Base-by-base conservation (phyloP, 148 eudicot species). In the Persicaria maculosa region DNA sequence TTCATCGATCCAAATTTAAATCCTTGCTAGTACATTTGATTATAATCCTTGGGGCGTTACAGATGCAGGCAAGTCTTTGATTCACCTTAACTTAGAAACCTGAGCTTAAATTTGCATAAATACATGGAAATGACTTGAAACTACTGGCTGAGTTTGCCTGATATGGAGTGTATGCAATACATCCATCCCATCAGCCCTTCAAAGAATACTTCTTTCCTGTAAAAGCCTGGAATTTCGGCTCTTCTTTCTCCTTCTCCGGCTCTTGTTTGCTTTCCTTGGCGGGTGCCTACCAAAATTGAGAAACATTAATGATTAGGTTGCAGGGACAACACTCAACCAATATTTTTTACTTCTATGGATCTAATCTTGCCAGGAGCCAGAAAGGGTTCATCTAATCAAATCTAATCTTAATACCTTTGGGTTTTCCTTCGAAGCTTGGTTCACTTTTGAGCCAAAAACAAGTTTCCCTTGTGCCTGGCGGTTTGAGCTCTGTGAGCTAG, bases 391-490 rank as follows among this genome's bases (percentile, higher is more conserved):
- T 4, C 44, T 31, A 31, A 25, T 9, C 52, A 5, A 48, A 12
- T 48, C 40, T 48, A 4, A 22, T 22, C 25, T 22, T 22, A 22
- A 17, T 77, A 91, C 97, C 96, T 88, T 93, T 83, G 77, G 85
- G 17, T 85, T 62, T 15, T 79, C 87, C 71, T 77, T 78, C 45
- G 78, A 75, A 65, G 83, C 12, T 36, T 85, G 94, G 69, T 61
- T 82, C 20, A 77, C 78, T 72, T 82, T 91, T 48, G 95, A 85
- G 50, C 97, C 97, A 78, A 94, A 94, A 45, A 94, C 95, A 50
- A 94, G 98, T 79, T 91, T 94, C 17, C 97, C 98, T 74, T 89
- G 93, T 17, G 92, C 68, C 72, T 88, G 88, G 40, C 91, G 89
- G 77, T 71, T 86, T 22, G 84, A 58, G 50, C 83, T 80, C 75